Base-by-base conservation (phyloP, 2,329 filamentous ascomycete genomes). In the Penicillium brevicompactum region DNA sequence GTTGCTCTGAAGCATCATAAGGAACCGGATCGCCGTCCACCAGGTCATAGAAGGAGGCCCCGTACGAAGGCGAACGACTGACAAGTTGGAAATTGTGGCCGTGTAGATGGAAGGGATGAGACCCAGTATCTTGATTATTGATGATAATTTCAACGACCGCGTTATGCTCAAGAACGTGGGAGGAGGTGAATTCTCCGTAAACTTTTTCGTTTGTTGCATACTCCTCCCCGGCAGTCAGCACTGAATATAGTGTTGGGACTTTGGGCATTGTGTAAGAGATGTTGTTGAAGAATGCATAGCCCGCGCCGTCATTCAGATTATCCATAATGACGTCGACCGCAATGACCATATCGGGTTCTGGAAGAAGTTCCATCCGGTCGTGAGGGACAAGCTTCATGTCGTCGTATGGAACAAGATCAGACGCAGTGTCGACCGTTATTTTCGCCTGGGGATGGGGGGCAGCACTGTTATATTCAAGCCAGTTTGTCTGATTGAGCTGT, bases 211-310 rank as follows among this genome's bases (percentile, higher is more conserved):
- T 31, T 85, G 86, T 0, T 1, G 76, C 78, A 14, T 84, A 84
- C 13, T 79, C 55, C 5, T 70, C 64, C 22, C 83, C 84, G 1
- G 84, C 74, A 0, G 83, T 84, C 4, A 94, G 78, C 0, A 81
- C 88, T 0, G 87, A 89, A 77, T 90, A 93, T 0, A 95, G 79
- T 0, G 87, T 86, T 0, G 91, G 90, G 0, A 94, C 44, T 11
- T 48, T 51, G 5, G 48, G 53, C 44, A n/a, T 37, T 89, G 69
- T 89, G 70, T 91, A 94, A 32, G 88, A 90, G 57, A 90, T 84
- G 71, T 89, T 86, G 78, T 92, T 91, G 47, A 88, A 86, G 76
- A 87, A 22, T 10, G 37, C 53, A 24, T 55, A 51, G 1, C 43
- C 43, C 10, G 31, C 40, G 18, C 53, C 47, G n/a, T 55, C 38